Evolutionary conservation across 2,329 filamentous ascomycete genomes (phyloP), one percentile per base, ranked within the genome.

Genomic region (Phialophora verrucosa): DNA sequence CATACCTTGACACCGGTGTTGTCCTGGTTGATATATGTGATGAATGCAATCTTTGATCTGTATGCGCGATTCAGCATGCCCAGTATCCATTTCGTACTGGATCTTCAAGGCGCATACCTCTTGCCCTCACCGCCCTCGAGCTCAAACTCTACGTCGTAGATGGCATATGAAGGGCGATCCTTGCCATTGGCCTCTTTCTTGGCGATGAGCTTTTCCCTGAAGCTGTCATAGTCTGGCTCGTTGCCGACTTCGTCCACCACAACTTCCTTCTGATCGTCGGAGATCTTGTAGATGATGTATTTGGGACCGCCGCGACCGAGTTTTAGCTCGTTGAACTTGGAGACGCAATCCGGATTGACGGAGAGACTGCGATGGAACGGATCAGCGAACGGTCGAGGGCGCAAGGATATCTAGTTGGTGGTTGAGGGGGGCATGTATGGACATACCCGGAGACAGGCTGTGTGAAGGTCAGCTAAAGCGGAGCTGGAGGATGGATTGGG

Each of bases 251-350:
- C 78, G 44, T 83, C 82, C 69, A 83, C 76, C 64, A 82, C 81
- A 62, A 83, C 80, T 65, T 80, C 75, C 75, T 80, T 82, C 78
- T 81, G 80, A 74, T 83, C 76, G 71, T 83, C 81, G 69, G 80
- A 74, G 72, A 83, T 81, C 77, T 83, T 83, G 79, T 79, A 83
- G 77, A 83, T 83, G 72, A 83, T 81, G 76, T 75, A 83, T 76
- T 83, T 83, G 71, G 75, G 76, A 73, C 79, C 77, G 57, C 75
- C 75, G 63, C 76, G 76, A 73, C 78, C 78, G 74, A 81, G 77
- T 72, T 81, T 80, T 68, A 83, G 78, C 29, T 82, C 77, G 67
- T 83, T 82, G 80, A 80, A 83, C 65, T 74, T 72, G 55, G 71
- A 76, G 69, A 82, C 75, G 76, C 81, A 83, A 42, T 83, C 80